Base-by-base conservation (phyloP, 352 stramenopile species). In the Pythium chondricola region DNA sequence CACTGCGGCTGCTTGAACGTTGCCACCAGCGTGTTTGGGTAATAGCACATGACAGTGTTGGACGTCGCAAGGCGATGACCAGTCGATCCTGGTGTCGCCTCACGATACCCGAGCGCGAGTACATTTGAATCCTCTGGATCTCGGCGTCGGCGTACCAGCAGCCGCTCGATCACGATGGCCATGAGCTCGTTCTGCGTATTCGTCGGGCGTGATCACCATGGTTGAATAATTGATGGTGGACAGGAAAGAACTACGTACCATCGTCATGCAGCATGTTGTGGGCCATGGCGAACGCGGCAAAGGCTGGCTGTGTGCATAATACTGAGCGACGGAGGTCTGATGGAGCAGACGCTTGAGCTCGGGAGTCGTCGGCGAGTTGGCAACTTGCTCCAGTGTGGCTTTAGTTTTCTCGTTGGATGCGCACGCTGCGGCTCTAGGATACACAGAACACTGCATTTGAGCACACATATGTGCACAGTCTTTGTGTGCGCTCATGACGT, bases 11-110 rank as follows among this genome's bases (percentile, higher is more conserved):
- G 65, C 58, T 89, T 85, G 17, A 89, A 48, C 11, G 62, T 40
- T 22, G 56, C 67, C 27, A 92, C 77, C 4, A 89, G 56, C 2
- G 77, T 86, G 56, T 92, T 92, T 6, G 80, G 80, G 40, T 77
- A 83, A 43, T 79, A 81, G 55, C 72, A 86, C 59, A 88, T 67
- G 37, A 92, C 57, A 20, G 52, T 61, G 31, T 89, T 84, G 29
- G 71, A 79, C 35, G 74, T 67, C 31, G 65, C 52, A 9, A 88
- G 52, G 13, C 55, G 74, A 35, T 89, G 74, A 1, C 79, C 79
- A 6, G 52, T 46, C 21, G 60, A 53, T 8, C 61, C 69, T 0
- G 71, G 74, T 0, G 63, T 54, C 3, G 62, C 67, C 42, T 85
- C 63, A 44, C 65, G 69, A 57, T 87, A 92, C 6, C 80, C 80